Evolutionary conservation across 73 alveolate species (phyloP), one percentile per base, ranked within the genome.

Genomic region (Stentor coeruleus): DNA sequence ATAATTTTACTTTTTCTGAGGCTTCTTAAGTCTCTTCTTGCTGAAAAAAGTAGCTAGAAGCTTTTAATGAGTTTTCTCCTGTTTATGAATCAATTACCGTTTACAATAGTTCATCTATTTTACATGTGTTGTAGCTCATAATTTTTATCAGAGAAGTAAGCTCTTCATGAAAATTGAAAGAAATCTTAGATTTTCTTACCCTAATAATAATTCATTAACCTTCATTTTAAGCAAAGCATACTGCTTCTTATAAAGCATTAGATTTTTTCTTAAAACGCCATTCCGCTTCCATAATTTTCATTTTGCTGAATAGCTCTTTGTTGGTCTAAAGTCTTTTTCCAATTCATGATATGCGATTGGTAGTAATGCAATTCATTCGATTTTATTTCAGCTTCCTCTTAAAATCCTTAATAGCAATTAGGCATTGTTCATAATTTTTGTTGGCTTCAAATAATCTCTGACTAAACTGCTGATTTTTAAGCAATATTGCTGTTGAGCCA

Each of bases 11-110:
- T 20, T 75, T 39, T 75, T 75, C 83, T 36, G 77, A 14, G 39
- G n/a, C 20, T 31, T 75, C 59, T 75, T 15, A 38, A 66, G 35
- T 35, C 20, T 75, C 59, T 20, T 75, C 59, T 66, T 75, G 83
- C 1, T 26, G 37, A 20, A 40, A 66, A 20, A 28, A 20, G 11
- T 20, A 20, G 33, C 79, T 66, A 2, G 79, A 66, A 66, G n/a
- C 33, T 33, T 26, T 31, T 33, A 40, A 66, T 20, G 40, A 20
- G 1, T 20, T 31, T 31, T 31, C 28, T 66, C 79, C 79, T 28
- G n/a, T 40, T 1, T 28, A 40, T 31, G 20, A 28, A 20, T 31
- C 79, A 1, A 66, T 20, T 28, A 40, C 79, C n/a, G 33, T 66
- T 14, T 20, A 20, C n/a, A 66, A 11, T 20, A 14, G n/a, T 66